These are phyloP conservation scores for Boletus rubropictus DNA, from an alignment of 768 basidiomycete genomes.

Conservation along the genomic window DNA sequence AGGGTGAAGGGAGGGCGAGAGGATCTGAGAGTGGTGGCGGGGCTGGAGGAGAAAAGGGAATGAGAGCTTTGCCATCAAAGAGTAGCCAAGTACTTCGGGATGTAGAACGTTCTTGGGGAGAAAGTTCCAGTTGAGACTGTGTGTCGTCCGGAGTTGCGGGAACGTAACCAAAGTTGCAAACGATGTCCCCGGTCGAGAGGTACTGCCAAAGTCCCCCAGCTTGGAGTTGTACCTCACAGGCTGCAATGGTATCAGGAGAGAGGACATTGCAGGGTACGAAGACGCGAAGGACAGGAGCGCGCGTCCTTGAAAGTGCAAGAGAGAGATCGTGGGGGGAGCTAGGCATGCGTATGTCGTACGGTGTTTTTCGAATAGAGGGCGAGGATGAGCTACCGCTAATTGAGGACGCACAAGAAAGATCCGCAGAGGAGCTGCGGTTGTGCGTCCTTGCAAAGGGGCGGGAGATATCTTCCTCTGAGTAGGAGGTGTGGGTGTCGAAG, in stretches of 20 bases:
- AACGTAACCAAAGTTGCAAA: constrained; percentile 78
- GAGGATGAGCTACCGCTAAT: constrained; percentile 19
- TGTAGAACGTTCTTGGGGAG: constrained; percentile 15
- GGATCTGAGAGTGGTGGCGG: constrained; percentile 49
- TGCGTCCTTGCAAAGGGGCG: constrained; percentile 31
- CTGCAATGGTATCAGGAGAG: constrained; percentile 38
- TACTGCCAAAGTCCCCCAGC: constrained; percentile 65
- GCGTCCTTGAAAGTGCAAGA: constrained; percentile 52
- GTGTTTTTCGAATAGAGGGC: constrained; percentile 17
- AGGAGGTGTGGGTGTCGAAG: constrained; percentile 22
- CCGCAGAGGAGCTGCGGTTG: constrained; percentile 39
- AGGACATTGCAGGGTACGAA: constrained; percentile 66
- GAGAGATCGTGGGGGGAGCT: constrained; percentile 56
- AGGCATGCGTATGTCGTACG: constrained; percentile 11
- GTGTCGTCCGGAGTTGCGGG: constrained; percentile 37
- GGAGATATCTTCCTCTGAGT: constrained; percentile 38
- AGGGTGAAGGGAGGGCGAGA: constrained; percentile 64
- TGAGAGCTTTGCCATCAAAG: constrained; percentile 59
- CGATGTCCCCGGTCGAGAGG: constrained; percentile 70
- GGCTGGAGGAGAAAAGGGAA: constrained; percentile 53
- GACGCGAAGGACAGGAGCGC: constrained; percentile 69
- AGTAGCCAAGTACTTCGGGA: constrained; percentile 57
- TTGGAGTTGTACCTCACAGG: constrained; percentile 67
- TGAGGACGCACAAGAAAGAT: constrained; percentile 42
- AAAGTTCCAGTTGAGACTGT: constrained; percentile 17